Conservation (phyloP, 305 asterid genomes). For the Solanum aculeatissimum region DNA sequence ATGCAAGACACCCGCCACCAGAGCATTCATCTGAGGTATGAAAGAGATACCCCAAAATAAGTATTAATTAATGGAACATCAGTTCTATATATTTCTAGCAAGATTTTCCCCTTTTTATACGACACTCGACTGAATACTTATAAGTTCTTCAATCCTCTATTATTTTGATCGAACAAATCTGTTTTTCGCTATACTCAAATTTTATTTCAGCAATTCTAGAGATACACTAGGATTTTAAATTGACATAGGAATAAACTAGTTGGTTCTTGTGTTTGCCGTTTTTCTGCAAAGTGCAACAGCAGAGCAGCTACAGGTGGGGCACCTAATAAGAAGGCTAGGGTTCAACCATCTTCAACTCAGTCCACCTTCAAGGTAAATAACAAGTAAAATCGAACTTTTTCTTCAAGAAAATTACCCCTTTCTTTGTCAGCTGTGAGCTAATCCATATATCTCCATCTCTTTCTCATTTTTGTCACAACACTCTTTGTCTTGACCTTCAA, state of each 20-base stretch:
- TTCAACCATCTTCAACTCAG: slow-evolving; percentile 49
- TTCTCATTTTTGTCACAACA: slow-evolving; percentile 30
- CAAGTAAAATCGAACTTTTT: neutral
- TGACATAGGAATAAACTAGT: neutral
- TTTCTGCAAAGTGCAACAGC: slow-evolving; percentile 48
- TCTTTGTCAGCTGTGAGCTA: neutral
- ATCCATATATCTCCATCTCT: neutral
- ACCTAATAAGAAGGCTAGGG: slow-evolving; percentile 50
- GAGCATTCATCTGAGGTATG: slow-evolving; percentile 51
- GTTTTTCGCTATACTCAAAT: too few species aligned
- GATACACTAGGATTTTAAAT: neutral
- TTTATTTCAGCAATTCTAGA: neutral
- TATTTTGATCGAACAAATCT: neutral
- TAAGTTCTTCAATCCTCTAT: neutral
- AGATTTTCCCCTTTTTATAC: neutral
- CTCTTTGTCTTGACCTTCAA: slow-evolving; percentile 33
- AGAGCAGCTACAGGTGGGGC: slow-evolving; percentile 36
- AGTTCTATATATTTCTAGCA: neutral
- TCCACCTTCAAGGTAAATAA: slow-evolving; percentile 54
- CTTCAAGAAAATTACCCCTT: neutral
- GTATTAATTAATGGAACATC: neutral
- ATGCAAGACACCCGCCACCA: slow-evolving; percentile 26
- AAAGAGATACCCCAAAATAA: neutral
- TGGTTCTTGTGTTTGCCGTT: neutral
- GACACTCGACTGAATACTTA: neutral